phyloP scores from a whole-genome alignment of 2,329 filamentous ascomycete genomes.

The Ploettnerulaceae sp. region DNA sequence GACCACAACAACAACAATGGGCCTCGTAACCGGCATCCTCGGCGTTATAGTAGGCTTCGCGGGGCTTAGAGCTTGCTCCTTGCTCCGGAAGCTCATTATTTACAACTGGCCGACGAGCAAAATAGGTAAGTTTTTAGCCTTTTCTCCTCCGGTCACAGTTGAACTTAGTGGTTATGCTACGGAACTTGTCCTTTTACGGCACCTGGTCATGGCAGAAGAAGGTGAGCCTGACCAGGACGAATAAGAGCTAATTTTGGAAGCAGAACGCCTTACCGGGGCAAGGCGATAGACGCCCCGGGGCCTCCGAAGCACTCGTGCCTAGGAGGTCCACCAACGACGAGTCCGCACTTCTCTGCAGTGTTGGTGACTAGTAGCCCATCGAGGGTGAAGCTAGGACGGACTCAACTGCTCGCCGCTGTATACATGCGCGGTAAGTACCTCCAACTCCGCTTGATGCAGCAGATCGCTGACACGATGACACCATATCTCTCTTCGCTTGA shows the following conservation, averaged over 20 bases:
- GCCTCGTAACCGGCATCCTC: constrained; percentile 1
- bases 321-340: constrained; percentile 8
- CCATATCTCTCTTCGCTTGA: background rate
- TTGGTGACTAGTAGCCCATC: constrained; percentile 10
- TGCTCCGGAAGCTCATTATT: constrained; percentile 9
- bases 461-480: background rate
- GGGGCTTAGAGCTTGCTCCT: constrained; percentile 2
- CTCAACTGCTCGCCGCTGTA: constrained; percentile 5
- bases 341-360: constrained; percentile 8
- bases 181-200: constrained; percentile 4
- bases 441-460: background rate
- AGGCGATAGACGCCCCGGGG: constrained; percentile 5
- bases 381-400: constrained; percentile 10
- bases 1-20: constrained; percentile 8
- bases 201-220: constrained; percentile 3
- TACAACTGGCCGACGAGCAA: constrained; percentile 6
- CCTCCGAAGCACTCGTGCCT: constrained; percentile 5
- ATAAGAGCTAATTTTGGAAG: constrained; percentile 3
- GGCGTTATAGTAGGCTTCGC: constrained; percentile 6
- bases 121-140: constrained; percentile 8
- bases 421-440: background rate
- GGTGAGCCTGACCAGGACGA: background rate
- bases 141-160: constrained; percentile 3
- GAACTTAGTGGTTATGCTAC: constrained; percentile 1
- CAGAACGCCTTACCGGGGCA: constrained; percentile 5